These are phyloP conservation scores for Apiotrichum siamense DNA, from an alignment of 1,284 basidiomycete species.

Conservation along the genomic window DNA sequence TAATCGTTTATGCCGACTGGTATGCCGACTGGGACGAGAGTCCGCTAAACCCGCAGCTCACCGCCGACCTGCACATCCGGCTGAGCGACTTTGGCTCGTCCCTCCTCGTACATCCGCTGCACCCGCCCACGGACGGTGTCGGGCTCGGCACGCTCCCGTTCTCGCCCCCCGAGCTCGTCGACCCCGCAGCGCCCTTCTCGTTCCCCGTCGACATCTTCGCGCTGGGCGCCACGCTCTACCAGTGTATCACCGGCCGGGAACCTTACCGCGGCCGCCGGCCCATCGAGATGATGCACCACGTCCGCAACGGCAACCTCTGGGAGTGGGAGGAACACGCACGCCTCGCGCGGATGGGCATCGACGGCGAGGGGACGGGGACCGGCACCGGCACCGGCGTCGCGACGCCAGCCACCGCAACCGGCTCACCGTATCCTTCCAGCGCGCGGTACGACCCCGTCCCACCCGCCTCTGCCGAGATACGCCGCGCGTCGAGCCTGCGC, in stretches of 20 bases:
- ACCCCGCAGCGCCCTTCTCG: constrained; percentile 44
- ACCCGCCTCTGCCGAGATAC: constrained; percentile 9
- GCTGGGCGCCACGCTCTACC: constrained; percentile 50
- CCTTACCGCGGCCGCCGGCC: constrained; percentile 48
- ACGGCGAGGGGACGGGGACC: constrained; percentile 22
- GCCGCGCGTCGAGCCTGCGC: constrained; percentile 31
- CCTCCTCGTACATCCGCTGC: constrained; percentile 44
- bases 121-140: constrained; percentile 47
- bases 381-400: constrained; percentile 13
- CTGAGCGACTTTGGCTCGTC: constrained; percentile 51
- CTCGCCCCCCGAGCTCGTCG: constrained; percentile 51
- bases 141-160: constrained; percentile 52
- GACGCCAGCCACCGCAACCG: too few species aligned
- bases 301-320: constrained; percentile 49
- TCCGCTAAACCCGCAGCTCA: constrained; percentile 27
- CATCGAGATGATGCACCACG: constrained; percentile 49
- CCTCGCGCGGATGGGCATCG: too few species aligned
- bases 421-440: constrained; percentile 31
- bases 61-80: constrained; percentile 41
- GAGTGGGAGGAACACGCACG: constrained; percentile 47
- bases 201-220: constrained; percentile 52
- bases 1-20: constrained; percentile 7
- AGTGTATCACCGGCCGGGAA: constrained; percentile 49
- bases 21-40: neutral
- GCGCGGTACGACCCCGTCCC: constrained; percentile 24